Percentiles rank a stretch among this genome's conserved stretches.
Conservation (phyloP, 2,329 filamentous ascomycete genomes). For the Alternaria alternata region DNA sequence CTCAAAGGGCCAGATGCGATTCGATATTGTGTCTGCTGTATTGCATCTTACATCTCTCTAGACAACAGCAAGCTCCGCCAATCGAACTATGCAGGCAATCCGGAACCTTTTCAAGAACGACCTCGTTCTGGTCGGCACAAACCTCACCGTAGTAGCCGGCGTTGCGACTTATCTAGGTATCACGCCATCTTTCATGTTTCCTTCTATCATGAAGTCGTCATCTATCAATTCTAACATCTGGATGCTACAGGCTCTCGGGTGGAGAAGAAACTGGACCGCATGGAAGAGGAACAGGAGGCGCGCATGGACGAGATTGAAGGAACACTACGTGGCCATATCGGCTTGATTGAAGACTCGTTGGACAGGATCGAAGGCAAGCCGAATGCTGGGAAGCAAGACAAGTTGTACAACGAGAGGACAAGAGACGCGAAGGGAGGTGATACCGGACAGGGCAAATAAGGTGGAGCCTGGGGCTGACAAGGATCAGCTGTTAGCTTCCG, state of each 20-base stretch:
- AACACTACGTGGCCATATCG: slow-evolving; percentile 57
- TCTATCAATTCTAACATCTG: background rate
- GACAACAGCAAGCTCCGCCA: background rate
- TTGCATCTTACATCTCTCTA: background rate
- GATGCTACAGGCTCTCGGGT: slow-evolving; percentile 11
- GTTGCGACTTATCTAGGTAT: slow-evolving; percentile 18
- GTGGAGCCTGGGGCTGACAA: slow-evolving; percentile 14
- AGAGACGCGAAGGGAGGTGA: slow-evolving; percentile 13
- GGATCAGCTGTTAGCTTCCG: slow-evolving; percentile 18
- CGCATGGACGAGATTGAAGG: slow-evolving; percentile 58
- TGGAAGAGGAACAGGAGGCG: slow-evolving; percentile 57
- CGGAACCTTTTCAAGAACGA: slow-evolving; percentile 22
- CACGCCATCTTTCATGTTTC: background rate
- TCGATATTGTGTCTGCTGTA: background rate
- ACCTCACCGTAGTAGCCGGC: slow-evolving; percentile 15
- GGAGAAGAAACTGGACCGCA: slow-evolving; percentile 44
- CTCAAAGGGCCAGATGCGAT: background rate
- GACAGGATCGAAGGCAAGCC: slow-evolving; percentile 54
- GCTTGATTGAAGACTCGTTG: slow-evolving; percentile 56
- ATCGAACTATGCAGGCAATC: slow-evolving; percentile 5
- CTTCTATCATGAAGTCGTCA: background rate
- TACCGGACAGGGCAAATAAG: background rate
- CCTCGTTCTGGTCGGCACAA: slow-evolving; percentile 14
- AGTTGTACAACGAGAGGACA: slow-evolving; percentile 37
- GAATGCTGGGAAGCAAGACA: slow-evolving; percentile 45